phyloP scores from a whole-genome alignment of 2,329 filamentous ascomycete species.

The Aspergillus fijiensis region DNA sequence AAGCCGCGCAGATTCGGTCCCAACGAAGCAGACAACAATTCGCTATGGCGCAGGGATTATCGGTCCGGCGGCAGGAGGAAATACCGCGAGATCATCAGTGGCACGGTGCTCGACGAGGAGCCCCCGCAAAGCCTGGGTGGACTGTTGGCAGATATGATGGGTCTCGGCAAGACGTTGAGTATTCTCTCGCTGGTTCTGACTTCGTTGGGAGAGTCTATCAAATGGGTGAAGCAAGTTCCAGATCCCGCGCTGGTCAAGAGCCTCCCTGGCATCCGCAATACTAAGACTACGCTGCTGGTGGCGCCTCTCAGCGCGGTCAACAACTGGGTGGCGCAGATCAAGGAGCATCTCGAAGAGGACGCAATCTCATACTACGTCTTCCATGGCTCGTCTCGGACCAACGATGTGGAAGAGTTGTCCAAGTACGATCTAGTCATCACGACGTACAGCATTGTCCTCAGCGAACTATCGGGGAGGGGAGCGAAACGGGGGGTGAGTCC shows the following conservation, averaged over 20 bases:
- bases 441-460: conserved; percentile 84
- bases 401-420: conserved; percentile 66
- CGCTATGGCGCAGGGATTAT: conserved; percentile 71
- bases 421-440: conserved; percentile 84
- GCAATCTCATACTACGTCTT: conserved; percentile 76
- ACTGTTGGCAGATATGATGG: conserved; percentile 84
- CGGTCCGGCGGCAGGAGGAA: conserved; percentile 57
- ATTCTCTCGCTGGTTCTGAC: conserved; percentile 74
- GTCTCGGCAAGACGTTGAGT: conserved; percentile 81
- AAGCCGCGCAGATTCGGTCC: conserved; percentile 60
- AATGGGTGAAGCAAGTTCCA: conserved; percentile 60
- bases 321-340: conserved; percentile 94
- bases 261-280: conserved; percentile 56
- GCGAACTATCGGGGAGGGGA: conserved; percentile 68
- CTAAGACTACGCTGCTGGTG: conserved; percentile 77
- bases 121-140: conserved; percentile 70
- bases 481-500: conserved; percentile 62
- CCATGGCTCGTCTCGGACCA: conserved; percentile 75
- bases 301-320: conserved; percentile 87
- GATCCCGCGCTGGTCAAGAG: conserved; percentile 37
- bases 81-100: conserved; percentile 85
- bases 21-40: conserved; percentile 63
- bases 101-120: conserved; percentile 58
- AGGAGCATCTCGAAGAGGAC: conserved; percentile 68
- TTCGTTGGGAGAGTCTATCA: conserved; percentile 61